Base-by-base conservation (phyloP, 495 filamentous ascomycete species). In the Neurospora cerealis region DNA sequence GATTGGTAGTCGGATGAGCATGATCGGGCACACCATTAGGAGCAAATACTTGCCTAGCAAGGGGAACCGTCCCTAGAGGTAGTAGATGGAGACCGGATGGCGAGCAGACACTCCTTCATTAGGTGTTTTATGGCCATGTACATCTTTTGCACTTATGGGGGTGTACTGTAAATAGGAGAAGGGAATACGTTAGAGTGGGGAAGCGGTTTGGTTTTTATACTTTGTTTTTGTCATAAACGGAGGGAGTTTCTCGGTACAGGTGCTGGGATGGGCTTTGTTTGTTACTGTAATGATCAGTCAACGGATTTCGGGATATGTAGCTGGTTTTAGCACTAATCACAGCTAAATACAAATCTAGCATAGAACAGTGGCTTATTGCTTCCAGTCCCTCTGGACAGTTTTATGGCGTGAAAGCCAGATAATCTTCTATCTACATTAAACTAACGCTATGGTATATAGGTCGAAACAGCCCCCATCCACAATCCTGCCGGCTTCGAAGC, bases 1-100 rank as follows among this genome's bases (percentile, higher is more conserved):
- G n/a, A 83, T 84, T 19, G 81, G 81, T 60, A 97, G 94, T 78
- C 87, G 94, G 74, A 94, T 97, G 87, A 95, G 93, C 78, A 91
- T 88, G 21, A 88, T 97, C 72, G 91, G 92, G 17, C 77, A 79
- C 77, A 93, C 89, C 8, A 88, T 98, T 70, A 75, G 83, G 72
- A 86, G 84, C 69, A 79, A 85, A 42, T 86, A 84, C 60, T 73
- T 84, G 42, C 82, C 83, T 13, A 80, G 54, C 3, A 62, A 62
- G 15, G 54, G 54, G 6, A 62, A 62, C 3, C 54, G 54, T 19
- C 54, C 54, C 28, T 62, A 62, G 15, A 4, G 44, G 41, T 54
- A 1, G 44, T n/a, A 15, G 10, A 28, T 15, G 11, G 46, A 28
- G 46, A 24, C 46, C 8, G 44, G 21, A 46, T 9, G 46, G n/a